Evolutionary conservation across 345 rosid species (phyloP), one percentile per base, ranked within the genome.

Genomic region (Cardamine chenopodiifolia): DNA sequence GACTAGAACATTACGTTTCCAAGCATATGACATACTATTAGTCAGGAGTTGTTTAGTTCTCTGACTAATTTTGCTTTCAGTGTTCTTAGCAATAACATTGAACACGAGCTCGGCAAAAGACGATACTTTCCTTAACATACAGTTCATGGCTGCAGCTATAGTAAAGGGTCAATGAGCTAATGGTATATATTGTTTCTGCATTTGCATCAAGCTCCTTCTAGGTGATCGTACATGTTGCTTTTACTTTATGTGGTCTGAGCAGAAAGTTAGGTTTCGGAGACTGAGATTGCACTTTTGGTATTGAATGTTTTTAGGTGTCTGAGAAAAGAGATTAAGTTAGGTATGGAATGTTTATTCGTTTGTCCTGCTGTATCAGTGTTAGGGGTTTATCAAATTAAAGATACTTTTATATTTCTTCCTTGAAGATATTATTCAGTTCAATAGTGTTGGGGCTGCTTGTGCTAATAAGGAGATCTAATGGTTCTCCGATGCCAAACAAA

Each of bases 401-500:
- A 5, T 14, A 18, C 19, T 54, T 48, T 18, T 26, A 54, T 54
- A 25, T 26, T 28, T 55, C 18, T 7, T 50, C 6, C 25, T 48
- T 19, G 54, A 19, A 48, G 52, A 49, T 49, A 49, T 49, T 6
- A 49, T 9, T 19, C 54, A 9, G 2, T 3, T 19, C 7, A 49
- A 49, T 2, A 23, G 14, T 49, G 14, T 26, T 49, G 54, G 6
- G 26, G 14, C 54, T 47, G 12, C 54, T 49, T 49, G 59, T 55
- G 19, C 34, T n/a, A 56, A 8, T 32, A 59, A n/a, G 64, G 32
- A 7, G 20, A 56, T 22, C 44, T 56, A 45, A 19, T 56, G 34
- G 57, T 58, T 57, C 45, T 70, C 45, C 56, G 48, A 34, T 22
- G 75, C 48, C 58, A 8, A 57, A 8, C 74, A 44, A 20, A 31